Conservation (phyloP, 805 yeast genomes). For the Kluyveromyces nonfermentans region DNA sequence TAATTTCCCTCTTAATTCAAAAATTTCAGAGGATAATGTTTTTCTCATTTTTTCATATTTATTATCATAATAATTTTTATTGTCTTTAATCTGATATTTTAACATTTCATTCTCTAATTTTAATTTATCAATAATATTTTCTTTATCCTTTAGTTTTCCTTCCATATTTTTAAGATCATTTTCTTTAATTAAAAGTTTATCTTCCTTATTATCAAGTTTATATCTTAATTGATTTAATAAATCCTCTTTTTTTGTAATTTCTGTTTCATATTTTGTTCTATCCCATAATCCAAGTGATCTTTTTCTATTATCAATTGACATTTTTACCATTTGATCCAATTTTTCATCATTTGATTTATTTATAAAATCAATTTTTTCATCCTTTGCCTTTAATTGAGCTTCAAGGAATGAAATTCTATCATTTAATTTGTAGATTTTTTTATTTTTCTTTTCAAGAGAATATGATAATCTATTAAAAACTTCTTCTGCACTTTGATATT, state of each 20-base stretch:
- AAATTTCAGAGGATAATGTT: neutral
- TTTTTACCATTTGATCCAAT: neutral
- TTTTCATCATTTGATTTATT: neutral
- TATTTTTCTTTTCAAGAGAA: neutral
- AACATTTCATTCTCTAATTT: neutral
- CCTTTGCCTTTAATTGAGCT: neutral
- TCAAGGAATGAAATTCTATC: neutral
- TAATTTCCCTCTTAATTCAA: neutral
- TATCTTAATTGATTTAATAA: neutral
- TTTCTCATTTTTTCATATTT: neutral
- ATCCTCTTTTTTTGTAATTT: neutral
- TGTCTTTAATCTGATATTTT: neutral
- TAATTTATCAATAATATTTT: neutral
- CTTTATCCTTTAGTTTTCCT: neutral
- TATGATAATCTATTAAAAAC: neutral
- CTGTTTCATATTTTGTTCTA: conserved; percentile 1
- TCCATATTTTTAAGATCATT: neutral
- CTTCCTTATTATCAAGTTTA: neutral
- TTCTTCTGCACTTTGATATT: neutral
- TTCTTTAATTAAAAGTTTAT: neutral
- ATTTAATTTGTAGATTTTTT: neutral
- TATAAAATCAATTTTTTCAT: neutral
- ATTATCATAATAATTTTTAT: neutral
- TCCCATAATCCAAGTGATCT: conserved; percentile 3
- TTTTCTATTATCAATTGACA: neutral